Evolutionary conservation across 2,329 filamentous ascomycete species (phyloP).

Genomic region (Colletotrichum viniferum): DNA sequence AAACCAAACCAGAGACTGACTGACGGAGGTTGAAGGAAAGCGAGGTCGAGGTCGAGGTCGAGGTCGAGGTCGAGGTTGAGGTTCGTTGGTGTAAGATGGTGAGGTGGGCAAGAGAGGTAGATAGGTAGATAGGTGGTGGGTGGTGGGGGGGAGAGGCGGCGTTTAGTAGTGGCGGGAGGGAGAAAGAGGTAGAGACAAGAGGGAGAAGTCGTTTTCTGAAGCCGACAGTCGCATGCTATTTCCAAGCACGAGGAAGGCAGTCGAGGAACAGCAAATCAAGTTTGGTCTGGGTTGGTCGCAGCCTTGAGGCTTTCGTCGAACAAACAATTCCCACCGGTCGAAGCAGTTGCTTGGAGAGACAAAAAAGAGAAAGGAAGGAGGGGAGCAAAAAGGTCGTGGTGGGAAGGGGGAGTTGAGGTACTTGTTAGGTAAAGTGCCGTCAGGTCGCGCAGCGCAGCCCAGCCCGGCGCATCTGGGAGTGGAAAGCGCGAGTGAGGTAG

Average conservation of each 20-base stretch:
- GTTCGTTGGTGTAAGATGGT: slow-evolving; percentile 8
- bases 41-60: not conserved
- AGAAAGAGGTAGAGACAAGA: slow-evolving; percentile 1
- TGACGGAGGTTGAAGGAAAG: not conserved
- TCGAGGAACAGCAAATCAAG: not conserved
- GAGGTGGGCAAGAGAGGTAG: slow-evolving; percentile 17
- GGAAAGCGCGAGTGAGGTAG: not conserved
- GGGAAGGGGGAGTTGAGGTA: slow-evolving; percentile 21
- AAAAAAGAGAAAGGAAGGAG: not conserved
- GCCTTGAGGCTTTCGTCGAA: slow-evolving; percentile 10
- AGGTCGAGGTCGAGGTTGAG: not conserved
- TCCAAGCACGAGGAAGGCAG: not conserved
- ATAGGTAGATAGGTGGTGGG: not conserved
- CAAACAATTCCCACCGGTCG: slow-evolving; percentile 21
- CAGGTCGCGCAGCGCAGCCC: not conserved
- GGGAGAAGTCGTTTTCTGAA: slow-evolving; percentile 14
- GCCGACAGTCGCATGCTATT: slow-evolving; percentile 20
- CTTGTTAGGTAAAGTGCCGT: slow-evolving; percentile 21
- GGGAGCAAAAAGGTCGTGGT: slow-evolving; percentile 6
- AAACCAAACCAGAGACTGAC: not conserved
- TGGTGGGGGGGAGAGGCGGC: slow-evolving; percentile 7
- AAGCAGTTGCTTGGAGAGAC: slow-evolving; percentile 19
- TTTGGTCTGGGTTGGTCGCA: not conserved
- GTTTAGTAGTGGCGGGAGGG: slow-evolving; percentile 1
- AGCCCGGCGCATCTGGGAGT: slow-evolving; percentile 12